Evolutionary conservation across 1,284 basidiomycete species (phyloP), one percentile per base, ranked within the genome.

Genomic region (Ceratobasidium sp.): DNA sequence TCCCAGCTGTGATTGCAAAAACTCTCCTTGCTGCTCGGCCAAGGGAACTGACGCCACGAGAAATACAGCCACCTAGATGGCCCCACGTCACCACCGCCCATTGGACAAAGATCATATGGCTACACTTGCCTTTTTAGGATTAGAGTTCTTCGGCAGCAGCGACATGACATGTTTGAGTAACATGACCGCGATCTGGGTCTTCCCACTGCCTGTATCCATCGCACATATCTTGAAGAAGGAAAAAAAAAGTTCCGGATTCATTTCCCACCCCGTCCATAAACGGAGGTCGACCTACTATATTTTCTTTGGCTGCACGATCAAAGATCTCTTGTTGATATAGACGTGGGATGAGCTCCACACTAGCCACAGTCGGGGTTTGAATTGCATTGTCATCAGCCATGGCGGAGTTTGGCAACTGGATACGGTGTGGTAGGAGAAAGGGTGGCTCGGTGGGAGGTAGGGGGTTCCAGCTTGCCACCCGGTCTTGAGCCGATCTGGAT

Each of bases 21-120:
- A 92, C 40, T 84, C 79, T 15, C 84, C 85, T 76, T 94, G 92
- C 75, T 94, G 92, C 72, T 90, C 85, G 15, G 93, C 93, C 15
- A 94, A 82, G 0, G 91, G 83, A 1, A 93, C 91, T 73, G 89
- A 90, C 0, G 93, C 92, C 1, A 92, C 91, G 32, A 94, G 73
- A 69, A 78, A 79, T 40, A 78, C 69, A 13, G 38, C 42, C 10
- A 62, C 50, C 53, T 68, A 43, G 27, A 49, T 81, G 73, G n/a
- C n/a, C 91, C 90, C n/a, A 89, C 81, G 73, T 87, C 82, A 82
- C 81, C 76, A 87, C 88, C 80, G 80, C 69, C 77, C 74, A 8
- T 55, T 20, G 68, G 54, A 20, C 60, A 43, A 13, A 40, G 29
- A 38, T 25, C 50, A 57, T 60, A 56, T 47, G 69, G 49, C 27